Conservation (phyloP, 73 alveolate species). For the Symbiodinium pilosum region DNA sequence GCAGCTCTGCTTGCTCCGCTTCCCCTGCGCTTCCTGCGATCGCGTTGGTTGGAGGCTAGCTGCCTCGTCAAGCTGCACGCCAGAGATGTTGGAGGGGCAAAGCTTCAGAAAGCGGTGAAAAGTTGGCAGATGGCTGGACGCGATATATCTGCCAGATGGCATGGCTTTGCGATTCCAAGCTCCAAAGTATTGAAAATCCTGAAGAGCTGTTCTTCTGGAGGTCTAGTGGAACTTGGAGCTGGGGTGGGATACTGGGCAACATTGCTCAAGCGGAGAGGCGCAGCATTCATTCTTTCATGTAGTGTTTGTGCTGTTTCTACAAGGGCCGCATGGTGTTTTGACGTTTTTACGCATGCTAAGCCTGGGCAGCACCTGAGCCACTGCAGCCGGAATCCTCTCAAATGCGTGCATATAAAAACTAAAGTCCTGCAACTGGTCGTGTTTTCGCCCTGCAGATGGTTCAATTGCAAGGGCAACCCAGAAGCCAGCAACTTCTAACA, state of each 20-base stretch:
- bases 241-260: constrained; percentile 5
- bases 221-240: constrained; percentile 12
- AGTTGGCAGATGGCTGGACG: constrained; percentile 33
- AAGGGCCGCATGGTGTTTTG: no score
- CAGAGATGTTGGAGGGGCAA: neutral
- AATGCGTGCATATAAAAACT: no score
- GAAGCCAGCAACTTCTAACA: no score
- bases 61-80: neutral
- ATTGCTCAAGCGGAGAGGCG: neutral
- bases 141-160: constrained; percentile 44
- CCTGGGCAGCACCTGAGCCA: no score
- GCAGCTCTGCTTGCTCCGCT: neutral
- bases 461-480: no score
- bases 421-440: no score
- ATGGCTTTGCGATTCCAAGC: constrained; percentile 21
- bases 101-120: neutral
- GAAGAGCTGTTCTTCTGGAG: neutral
- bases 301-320: no score
- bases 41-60: constrained; percentile 57
- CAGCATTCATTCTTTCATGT: no score
- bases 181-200: neutral
- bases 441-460: no score
- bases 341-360: no score
- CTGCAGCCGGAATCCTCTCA: no score
- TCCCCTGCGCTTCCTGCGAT: constrained; percentile 60